Conservation (phyloP, 2,329 filamentous ascomycete genomes). For the Botrytis porri region DNA sequence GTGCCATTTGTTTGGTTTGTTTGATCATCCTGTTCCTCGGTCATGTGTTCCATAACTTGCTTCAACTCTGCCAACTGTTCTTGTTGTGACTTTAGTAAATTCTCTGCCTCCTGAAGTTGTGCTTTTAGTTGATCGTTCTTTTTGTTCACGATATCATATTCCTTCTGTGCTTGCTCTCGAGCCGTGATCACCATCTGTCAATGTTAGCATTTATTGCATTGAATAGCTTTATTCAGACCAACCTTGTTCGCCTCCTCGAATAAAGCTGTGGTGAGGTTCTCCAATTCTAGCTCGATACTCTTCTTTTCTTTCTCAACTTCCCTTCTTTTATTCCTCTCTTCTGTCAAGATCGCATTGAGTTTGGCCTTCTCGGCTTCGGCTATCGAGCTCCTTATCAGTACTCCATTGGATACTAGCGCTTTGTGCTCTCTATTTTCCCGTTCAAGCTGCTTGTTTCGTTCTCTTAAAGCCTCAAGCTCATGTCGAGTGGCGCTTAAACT, state of each 20-base stretch:
- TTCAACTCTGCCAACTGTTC: conserved; percentile 93
- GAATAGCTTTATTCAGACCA: conserved; percentile 25
- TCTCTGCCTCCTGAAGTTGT: conserved; percentile 83
- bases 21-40: conserved; percentile 67
- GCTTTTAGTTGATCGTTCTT: conserved; percentile 84
- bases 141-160: conserved; percentile 76
- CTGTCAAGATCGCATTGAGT: conserved; percentile 56
- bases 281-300: conserved; percentile 87
- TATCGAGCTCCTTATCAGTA: conserved; percentile 71
- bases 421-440: conserved; percentile 58
- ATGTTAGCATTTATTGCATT: conserved; percentile 55
- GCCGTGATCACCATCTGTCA: conserved; percentile 89
- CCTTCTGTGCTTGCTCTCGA: conserved; percentile 81
- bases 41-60: conserved; percentile 85
- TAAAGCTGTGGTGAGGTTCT: conserved; percentile 84
- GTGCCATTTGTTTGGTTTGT: conserved; percentile 66
- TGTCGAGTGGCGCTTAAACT: conserved; percentile 76
- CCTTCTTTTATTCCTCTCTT: conserved; percentile 63
- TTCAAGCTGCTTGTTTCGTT: conserved; percentile 68
- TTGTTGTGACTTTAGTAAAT: conserved; percentile 81
- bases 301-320: conserved; percentile 76
- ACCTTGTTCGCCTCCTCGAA: conserved; percentile 96
- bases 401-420: conserved; percentile 65
- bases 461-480: conserved; percentile 72
- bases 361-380: conserved; percentile 69